Base-by-base conservation (phyloP, 2,329 filamentous ascomycete species). In the Colletotrichum phormii region DNA sequence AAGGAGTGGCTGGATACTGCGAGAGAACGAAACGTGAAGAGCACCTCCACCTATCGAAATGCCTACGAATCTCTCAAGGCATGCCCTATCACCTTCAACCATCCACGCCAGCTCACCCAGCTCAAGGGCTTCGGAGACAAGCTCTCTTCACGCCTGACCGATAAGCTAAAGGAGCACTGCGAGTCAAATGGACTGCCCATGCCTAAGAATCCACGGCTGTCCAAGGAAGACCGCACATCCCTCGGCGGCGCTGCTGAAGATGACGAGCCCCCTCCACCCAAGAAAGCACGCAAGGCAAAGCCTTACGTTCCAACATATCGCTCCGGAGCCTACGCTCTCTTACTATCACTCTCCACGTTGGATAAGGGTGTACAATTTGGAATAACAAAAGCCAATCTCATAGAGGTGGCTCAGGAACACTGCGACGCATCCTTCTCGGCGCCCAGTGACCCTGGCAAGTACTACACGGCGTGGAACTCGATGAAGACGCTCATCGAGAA, bases 381-480 rank as follows among this genome's bases (percentile, higher is more conserved):
- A 4, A 83, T 96, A 81, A 89, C 90, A 11, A 96, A 95, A 79
- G 79, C 86, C 7, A 88, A 93, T 69, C 82, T 95, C 3, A 92
- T 95, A 58, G 90, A 91, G 72, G 83, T 87, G 13, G 93, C 93
- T 1, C 92, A 96, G 77, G 89, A 89, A 7, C 86, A 93, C 79
- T 94, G 92, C 77, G 93, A 95, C 78, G 84, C 91, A 2, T 95
- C 93, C 0, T 95, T 95, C 77, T 92, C 89, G 0, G 90, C 89
- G 0, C 91, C 93, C 0, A 86, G 84, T 53, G 92, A 94, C 66
- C 85, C 92, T 0, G 91, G 87, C 12, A 93, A 91, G 69, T 93
- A 89, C 77, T 94, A 94, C 77, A 96, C 94, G 0, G 94, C 94
- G 0, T 97, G 94, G 94, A 93, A 89, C 77, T 95, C 93, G 1